Evolutionary conservation across 495 filamentous ascomycete species (phyloP).

Genomic region (Aspergillus funiculosus): DNA sequence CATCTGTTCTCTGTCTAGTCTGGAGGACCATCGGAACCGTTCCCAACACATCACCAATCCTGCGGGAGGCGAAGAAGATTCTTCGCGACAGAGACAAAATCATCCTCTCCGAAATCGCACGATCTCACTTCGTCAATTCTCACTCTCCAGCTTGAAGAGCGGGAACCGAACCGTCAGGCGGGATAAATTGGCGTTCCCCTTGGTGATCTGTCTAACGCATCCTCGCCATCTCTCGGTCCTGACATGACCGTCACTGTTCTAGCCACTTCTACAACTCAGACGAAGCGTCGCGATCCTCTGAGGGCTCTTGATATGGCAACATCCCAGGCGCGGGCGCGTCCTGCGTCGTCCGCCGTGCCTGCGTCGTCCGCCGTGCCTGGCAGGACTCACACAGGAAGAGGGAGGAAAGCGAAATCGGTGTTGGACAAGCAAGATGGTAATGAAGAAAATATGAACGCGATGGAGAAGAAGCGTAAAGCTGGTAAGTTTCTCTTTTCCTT

Average conservation of each 20-base stretch:
- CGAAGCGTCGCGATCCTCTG: constrained; percentile 43
- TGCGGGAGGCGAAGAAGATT: not conserved
- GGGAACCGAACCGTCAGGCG: not conserved
- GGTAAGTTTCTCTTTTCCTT: constrained; percentile 31
- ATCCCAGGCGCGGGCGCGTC: constrained; percentile 40
- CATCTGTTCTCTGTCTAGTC: too few relatives aligned
- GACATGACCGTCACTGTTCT: constrained; percentile 46
- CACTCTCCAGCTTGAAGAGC: not conserved
- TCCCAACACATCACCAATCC: not conserved
- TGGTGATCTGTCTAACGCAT: too few relatives aligned
- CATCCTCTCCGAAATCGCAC: not conserved
- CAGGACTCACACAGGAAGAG: constrained; percentile 22
- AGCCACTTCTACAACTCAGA: constrained; percentile 36
- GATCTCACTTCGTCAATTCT: not conserved
- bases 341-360: constrained; percentile 29
- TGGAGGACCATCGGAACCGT: too few relatives aligned
- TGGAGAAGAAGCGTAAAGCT: constrained; percentile 39
- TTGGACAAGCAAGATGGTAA: constrained; percentile 34
- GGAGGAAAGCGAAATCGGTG: constrained; percentile 36
- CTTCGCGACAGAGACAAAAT: not conserved
- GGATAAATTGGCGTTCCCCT: not conserved
- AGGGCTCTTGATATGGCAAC: constrained; percentile 40
- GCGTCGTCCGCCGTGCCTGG: constrained; percentile 26
- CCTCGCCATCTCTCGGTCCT: constrained; percentile 22
- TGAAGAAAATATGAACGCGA: constrained; percentile 22